These are phyloP conservation scores for Penicillium sp. DNA, from an alignment of 2,329 filamentous ascomycete genomes.

Conservation along the genomic window DNA sequence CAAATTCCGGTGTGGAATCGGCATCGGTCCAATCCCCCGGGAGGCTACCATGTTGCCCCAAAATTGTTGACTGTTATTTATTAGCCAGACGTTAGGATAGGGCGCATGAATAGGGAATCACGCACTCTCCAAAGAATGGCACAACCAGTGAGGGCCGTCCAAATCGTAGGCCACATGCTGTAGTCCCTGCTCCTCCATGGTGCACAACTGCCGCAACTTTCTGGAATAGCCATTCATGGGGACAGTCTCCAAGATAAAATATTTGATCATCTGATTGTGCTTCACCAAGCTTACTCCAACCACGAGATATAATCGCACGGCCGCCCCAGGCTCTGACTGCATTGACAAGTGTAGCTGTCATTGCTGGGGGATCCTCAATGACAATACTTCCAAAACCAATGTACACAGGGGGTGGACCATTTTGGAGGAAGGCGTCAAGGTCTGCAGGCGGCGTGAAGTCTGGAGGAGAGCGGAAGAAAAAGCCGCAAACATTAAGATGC, in stretches of 20 bases:
- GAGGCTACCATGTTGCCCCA: conserved; percentile 54
- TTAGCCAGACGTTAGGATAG: not conserved
- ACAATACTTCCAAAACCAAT: conserved; percentile 58
- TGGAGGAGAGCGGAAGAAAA: conserved; percentile 40
- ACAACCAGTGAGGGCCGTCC: conserved; percentile 55
- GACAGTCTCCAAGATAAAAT: conserved; percentile 53
- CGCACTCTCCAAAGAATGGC: conserved; percentile 54
- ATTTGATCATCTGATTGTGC: conserved; percentile 35
- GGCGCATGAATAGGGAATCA: fast-evolving
- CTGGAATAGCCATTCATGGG: conserved; percentile 59
- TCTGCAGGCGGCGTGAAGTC: conserved; percentile 39
- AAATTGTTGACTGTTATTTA: conserved; percentile 45
- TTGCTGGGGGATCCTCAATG: conserved; percentile 46
- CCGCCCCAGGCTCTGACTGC: conserved; percentile 49
- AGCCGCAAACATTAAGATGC: conserved; percentile 42
- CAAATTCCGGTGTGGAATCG: conserved; percentile 48
- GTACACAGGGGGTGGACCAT: conserved; percentile 51
- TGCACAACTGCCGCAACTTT: conserved; percentile 56
- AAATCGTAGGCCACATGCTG: conserved; percentile 52
- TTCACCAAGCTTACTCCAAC: conserved; percentile 50
- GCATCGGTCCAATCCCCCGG: conserved; percentile 50
- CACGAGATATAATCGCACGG: conserved; percentile 53
- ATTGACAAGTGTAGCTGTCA: conserved; percentile 48
- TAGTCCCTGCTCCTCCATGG: conserved; percentile 58
- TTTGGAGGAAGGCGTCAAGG: conserved; percentile 43